phyloP scores from a whole-genome alignment of 495 filamentous ascomycete genomes.

The Staphylotrichum tortipilum region DNA sequence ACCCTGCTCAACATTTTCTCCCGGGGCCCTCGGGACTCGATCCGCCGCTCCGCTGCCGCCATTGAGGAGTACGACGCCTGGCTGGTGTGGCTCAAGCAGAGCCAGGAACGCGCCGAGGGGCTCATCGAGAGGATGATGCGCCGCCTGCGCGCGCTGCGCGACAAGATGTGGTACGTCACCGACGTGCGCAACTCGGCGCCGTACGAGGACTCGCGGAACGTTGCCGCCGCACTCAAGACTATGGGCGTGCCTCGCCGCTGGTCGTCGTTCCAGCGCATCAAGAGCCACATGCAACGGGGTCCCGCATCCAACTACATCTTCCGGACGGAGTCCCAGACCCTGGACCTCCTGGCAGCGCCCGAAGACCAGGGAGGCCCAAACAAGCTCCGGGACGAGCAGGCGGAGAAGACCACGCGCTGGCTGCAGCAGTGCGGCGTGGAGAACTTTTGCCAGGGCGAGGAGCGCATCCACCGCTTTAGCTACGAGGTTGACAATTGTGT shows the following conservation, averaged over 20 bases:
- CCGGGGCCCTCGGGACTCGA: conserved; percentile 56
- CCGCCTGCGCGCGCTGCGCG: conserved; percentile 58
- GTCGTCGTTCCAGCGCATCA: conserved; percentile 43
- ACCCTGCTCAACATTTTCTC: conserved; percentile 64
- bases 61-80: conserved; percentile 68
- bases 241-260: conserved; percentile 63
- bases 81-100: conserved; percentile 67
- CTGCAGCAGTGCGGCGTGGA: conserved; percentile 71
- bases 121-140: conserved; percentile 60
- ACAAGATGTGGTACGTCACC: conserved; percentile 99
- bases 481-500: conserved; percentile 84
- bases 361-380: conserved; percentile 82
- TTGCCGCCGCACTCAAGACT: conserved; percentile 80
- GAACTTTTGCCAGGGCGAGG: conserved; percentile 93
- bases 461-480: conserved; percentile 89
- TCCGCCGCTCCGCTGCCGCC: conserved; percentile 54
- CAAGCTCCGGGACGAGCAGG: conserved; percentile 93
- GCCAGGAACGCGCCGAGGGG: conserved; percentile 59
- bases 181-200: conserved; percentile 86
- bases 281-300: conserved; percentile 48
- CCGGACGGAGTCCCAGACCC: conserved; percentile 74
- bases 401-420: conserved; percentile 79
- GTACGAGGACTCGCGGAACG: conserved; percentile 82
- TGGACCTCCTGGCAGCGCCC: conserved; percentile 77
- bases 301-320: conserved; percentile 63